Conservation (phyloP, 345 rosid species). For the Acer yangbiense region DNA sequence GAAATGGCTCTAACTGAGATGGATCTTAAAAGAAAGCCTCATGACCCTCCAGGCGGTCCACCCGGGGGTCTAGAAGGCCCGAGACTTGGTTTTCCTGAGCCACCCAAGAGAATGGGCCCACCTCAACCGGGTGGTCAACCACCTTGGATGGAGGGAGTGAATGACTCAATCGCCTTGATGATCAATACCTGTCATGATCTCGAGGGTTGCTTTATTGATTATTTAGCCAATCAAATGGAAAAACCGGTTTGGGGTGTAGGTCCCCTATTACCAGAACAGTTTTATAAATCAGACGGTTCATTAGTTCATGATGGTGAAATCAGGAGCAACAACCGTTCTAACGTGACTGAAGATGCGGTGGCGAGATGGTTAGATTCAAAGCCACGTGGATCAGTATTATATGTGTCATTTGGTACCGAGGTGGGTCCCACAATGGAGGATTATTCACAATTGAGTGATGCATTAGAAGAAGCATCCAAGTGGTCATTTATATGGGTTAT, state of each 20-base stretch:
- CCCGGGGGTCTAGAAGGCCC: neutral
- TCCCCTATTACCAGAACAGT: constrained; percentile 42
- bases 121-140: constrained; percentile 41
- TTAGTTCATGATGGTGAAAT: constrained; percentile 36
- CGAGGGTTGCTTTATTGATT: constrained; percentile 36
- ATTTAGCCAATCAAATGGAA: constrained; percentile 17
- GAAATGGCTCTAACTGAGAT: constrained; percentile 30
- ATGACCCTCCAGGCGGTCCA: constrained; percentile 11
- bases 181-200: constrained; percentile 47
- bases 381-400: constrained; percentile 40
- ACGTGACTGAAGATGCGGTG: constrained; percentile 34
- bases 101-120: constrained; percentile 24
- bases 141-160: constrained; percentile 32
- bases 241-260: constrained; percentile 53
- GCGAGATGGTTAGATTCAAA: constrained; percentile 38
- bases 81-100: neutral
- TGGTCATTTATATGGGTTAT: constrained; percentile 36
- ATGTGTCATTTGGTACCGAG: constrained; percentile 42
- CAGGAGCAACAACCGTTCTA: constrained; percentile 31
- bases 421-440: constrained; percentile 41
- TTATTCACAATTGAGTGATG: constrained; percentile 23
- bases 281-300: constrained; percentile 33
- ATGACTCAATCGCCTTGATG: constrained; percentile 27
- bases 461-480: constrained; percentile 31
- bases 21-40: constrained; percentile 29